Evolutionary conservation across 768 basidiomycete genomes (phyloP).

Genomic region (Postia placenta): DNA sequence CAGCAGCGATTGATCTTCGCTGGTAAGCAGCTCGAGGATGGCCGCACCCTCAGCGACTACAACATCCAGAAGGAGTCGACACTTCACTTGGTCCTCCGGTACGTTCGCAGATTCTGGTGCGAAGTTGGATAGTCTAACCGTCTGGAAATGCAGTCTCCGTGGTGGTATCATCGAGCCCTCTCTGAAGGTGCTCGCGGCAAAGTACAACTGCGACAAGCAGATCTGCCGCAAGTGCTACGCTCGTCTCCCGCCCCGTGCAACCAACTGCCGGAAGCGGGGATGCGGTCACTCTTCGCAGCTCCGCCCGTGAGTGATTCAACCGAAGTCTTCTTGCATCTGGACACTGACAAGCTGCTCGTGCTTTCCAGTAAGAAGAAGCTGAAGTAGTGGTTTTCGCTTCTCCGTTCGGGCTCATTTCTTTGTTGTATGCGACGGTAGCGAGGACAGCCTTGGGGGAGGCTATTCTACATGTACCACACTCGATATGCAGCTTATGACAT

Average conservation of each 20-base stretch:
- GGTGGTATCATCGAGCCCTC: constrained; percentile 99
- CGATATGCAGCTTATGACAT: not conserved
- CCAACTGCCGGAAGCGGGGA: constrained; percentile 96
- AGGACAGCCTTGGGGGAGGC: not conserved
- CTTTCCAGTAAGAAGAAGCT: constrained; percentile 85
- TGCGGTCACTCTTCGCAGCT: constrained; percentile 91
- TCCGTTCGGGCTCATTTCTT: not conserved
- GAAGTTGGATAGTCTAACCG: constrained; percentile 3
- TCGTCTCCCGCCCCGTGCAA: constrained; percentile 97
- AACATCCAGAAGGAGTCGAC: constrained; percentile 99
- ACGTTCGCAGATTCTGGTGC: constrained; percentile 20
- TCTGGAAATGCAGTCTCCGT: constrained; percentile 58
- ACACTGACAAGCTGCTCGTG: not conserved
- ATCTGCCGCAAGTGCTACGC: constrained; percentile 99
- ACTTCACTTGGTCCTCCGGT: constrained; percentile 95
- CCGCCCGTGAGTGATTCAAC: constrained; percentile 80
- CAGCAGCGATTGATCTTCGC: constrained; percentile 96
- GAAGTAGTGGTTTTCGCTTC: constrained; percentile 55
- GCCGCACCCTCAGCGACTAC: constrained; percentile 93
- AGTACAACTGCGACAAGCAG: constrained; percentile 99
- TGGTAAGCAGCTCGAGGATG: constrained; percentile 98
- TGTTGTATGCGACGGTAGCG: constrained; percentile 1
- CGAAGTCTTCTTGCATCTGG: too few species aligned
- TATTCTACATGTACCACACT: not conserved
- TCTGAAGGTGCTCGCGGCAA: constrained; percentile 91